These are phyloP conservation scores for Raphanus raphanistrum DNA, from an alignment of 345 rosid genomes.

Conservation along the genomic window DNA sequence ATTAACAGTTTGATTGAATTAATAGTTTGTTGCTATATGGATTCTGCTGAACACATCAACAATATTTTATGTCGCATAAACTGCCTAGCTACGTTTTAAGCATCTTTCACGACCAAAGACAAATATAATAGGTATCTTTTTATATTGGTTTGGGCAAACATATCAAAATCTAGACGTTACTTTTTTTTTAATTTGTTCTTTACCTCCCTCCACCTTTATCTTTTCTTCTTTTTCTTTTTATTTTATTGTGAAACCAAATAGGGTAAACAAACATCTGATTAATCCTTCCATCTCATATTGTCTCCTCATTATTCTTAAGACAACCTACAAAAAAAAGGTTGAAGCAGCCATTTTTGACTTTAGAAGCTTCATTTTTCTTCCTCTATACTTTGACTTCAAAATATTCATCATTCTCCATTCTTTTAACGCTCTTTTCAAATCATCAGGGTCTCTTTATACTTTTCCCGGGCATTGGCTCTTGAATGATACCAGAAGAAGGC, in stretches of 20 bases:
- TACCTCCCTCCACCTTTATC: slow-evolving; percentile 19
- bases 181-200: slow-evolving; percentile 25
- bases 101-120: slow-evolving; percentile 32
- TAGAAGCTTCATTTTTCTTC: slow-evolving; percentile 22
- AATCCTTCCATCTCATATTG: slow-evolving; percentile 33
- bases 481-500: not conserved
- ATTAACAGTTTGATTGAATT: slow-evolving; percentile 22
- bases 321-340: slow-evolving; percentile 24
- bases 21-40: slow-evolving; percentile 9
- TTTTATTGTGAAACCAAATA: slow-evolving; percentile 15
- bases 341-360: slow-evolving; percentile 67
- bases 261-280: not conserved
- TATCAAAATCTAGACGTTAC: slow-evolving; percentile 40
- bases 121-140: slow-evolving; percentile 11
- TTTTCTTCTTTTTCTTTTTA: slow-evolving; percentile 35
- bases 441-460: slow-evolving; percentile 8
- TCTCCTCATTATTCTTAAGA: slow-evolving; percentile 27
- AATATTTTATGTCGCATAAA: slow-evolving; percentile 21
- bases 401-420: slow-evolving; percentile 16
- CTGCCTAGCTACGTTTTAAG: slow-evolving; percentile 21
- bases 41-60: slow-evolving; percentile 30
- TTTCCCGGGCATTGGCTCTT: slow-evolving; percentile 36
- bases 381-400: slow-evolving; percentile 32
- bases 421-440: slow-evolving; percentile 32
- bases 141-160: slow-evolving; percentile 61